These are phyloP conservation scores for Austroboletus niveus DNA, from an alignment of 1,284 basidiomycete species.

Conservation along the genomic window DNA sequence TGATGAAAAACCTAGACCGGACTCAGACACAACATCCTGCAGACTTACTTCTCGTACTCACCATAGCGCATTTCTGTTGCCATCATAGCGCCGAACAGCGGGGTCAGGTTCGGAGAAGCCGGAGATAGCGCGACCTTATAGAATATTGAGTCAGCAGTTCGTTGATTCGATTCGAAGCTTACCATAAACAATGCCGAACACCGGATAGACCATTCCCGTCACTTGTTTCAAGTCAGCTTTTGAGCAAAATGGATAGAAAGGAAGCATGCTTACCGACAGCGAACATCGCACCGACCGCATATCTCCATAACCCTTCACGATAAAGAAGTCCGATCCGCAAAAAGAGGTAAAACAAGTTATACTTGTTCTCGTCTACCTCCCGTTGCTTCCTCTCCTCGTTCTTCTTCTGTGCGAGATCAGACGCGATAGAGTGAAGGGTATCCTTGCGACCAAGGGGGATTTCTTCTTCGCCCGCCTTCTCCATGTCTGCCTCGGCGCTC, in stretches of 20 bases:
- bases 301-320: conserved; percentile 53
- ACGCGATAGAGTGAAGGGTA: conserved; percentile 68
- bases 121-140: conserved; percentile 54
- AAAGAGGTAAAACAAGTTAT: conserved; percentile 53
- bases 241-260: conserved; percentile 5
- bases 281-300: conserved; percentile 53
- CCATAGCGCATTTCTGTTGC: conserved; percentile 73
- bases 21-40: conserved; percentile 2
- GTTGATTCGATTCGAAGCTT: not conserved
- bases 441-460: conserved; percentile 64
- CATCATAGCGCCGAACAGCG: conserved; percentile 46
- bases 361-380: conserved; percentile 37
- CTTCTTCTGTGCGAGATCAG: conserved; percentile 62
- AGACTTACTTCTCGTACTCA: conserved; percentile 16
- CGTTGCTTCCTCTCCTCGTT: conserved; percentile 37
- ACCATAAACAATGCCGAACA: conserved; percentile 82
- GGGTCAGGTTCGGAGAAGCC: conserved; percentile 54
- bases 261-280: conserved; percentile 46
- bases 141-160: conserved; percentile 1
- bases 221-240: conserved; percentile 28
- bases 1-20: conserved; percentile 72
- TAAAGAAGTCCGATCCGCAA: conserved; percentile 70
- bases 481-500: conserved; percentile 30
- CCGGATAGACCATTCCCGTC: conserved; percentile 83
- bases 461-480: conserved; percentile 53